These are phyloP conservation scores for Sporothrix inflata DNA, from an alignment of 2,329 filamentous ascomycete genomes.

Conservation along the genomic window DNA sequence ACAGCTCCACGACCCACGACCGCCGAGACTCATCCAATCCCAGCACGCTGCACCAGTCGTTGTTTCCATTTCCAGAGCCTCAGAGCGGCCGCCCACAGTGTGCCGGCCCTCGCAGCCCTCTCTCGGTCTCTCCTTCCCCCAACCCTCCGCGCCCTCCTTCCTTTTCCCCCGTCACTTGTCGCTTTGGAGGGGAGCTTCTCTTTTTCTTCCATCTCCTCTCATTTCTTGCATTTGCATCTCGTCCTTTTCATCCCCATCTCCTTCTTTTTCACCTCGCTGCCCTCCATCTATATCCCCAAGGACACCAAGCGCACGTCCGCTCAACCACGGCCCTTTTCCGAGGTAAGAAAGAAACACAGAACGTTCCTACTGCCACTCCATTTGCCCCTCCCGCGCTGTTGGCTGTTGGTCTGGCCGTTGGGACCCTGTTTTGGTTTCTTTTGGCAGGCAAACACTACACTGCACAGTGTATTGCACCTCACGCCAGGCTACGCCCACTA, in stretches of 20 bases:
- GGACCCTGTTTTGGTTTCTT: not conserved
- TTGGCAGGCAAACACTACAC: not conserved
- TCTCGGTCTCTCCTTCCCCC: not conserved
- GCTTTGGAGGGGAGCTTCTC: not conserved
- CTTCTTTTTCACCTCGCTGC: not conserved
- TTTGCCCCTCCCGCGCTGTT: constrained; percentile 2
- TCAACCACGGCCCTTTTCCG: not conserved
- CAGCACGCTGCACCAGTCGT: constrained; percentile 1
- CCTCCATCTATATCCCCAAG: not conserved
- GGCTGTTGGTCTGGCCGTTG: not conserved
- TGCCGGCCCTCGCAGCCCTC: not conserved
- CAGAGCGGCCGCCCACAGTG: constrained; percentile 1
- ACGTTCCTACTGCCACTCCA: not conserved
- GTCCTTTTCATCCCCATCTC: not conserved
- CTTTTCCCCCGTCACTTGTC: not conserved
- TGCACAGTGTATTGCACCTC: not conserved
- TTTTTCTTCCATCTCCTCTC: not conserved
- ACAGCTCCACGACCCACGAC: constrained; percentile 6
- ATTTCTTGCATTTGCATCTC: not conserved
- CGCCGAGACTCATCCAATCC: constrained; percentile 20
- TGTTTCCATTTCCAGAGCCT: constrained; percentile 19
- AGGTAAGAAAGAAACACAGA: not conserved
- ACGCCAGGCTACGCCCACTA: constrained; percentile 5
- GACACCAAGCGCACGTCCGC: not conserved
- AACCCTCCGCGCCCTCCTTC: not conserved